These are phyloP conservation scores for Chaetomiaceae sp. DNA, from an alignment of 2,329 filamentous ascomycete genomes.

Conservation along the genomic window DNA sequence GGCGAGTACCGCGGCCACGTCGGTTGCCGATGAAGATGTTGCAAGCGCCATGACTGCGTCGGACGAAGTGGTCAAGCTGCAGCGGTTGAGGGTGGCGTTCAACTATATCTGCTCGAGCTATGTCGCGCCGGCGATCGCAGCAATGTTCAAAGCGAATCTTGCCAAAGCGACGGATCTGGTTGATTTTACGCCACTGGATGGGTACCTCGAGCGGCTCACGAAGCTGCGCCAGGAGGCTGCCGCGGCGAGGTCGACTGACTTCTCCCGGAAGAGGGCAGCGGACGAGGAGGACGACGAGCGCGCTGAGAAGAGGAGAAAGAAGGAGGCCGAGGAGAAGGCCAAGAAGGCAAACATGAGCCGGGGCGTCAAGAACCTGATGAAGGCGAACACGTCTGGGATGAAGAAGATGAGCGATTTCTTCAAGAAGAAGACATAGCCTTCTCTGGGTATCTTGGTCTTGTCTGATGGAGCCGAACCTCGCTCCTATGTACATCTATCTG, in stretches of 20 bases:
- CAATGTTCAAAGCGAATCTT: constrained; percentile 41
- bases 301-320: constrained; percentile 76
- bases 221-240: constrained; percentile 67
- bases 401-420: constrained; percentile 97
- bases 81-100: constrained; percentile 61
- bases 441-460: constrained; percentile 31
- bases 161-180: constrained; percentile 31
- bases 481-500: too few species aligned
- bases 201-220: constrained; percentile 63
- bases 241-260: constrained; percentile 65
- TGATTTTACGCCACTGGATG: constrained; percentile 67
- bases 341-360: constrained; percentile 72
- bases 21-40: constrained; percentile 36
- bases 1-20: constrained; percentile 40
- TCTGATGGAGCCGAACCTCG: not conserved
- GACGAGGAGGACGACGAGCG: constrained; percentile 66
- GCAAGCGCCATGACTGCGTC: constrained; percentile 44
- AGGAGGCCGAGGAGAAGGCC: constrained; percentile 84
- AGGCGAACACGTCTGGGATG: constrained; percentile 90
- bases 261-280: constrained; percentile 61
- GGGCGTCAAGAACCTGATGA: constrained; percentile 75
- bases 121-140: constrained; percentile 43
- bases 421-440: constrained; percentile 52
- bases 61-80: constrained; percentile 50
- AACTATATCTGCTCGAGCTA: constrained; percentile 62